Base-by-base conservation (phyloP, 768 basidiomycete genomes). In the Leccinum subgranulosum region DNA sequence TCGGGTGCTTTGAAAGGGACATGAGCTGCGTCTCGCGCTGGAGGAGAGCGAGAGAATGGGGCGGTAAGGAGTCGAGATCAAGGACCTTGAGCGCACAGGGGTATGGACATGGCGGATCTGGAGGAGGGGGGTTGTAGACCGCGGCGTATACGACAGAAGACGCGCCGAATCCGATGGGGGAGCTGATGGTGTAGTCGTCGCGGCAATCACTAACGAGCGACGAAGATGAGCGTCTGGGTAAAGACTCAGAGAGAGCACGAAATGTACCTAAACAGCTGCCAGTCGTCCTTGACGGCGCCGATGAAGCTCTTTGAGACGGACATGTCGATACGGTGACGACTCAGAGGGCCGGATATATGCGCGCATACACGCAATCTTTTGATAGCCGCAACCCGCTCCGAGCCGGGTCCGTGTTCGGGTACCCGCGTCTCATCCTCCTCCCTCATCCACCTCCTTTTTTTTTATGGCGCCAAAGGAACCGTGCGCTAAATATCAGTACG, bases 1-100 rank as follows among this genome's bases (percentile, higher is more conserved):
- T 93, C n/a, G 92, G 91, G 59, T 94, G 93, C 65, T 95, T 95
- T 11, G 86, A 89, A 6, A 95, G 81, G 2, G 91, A 92, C 93
- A 95, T 95, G 34, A 95, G 79, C 49, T 90, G 90, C 0, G 94
- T 94, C 74, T 96, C 93, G 51, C 90, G 81, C 64, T 87, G 86
- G 17, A 93, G 79, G 23, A 91, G 84, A 8, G 80, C 76, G n/a
- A 93, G 77, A 0, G 90, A 84, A 43, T 79, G 79, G 0, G 79
- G 87, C 0, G 88, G 85, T 36, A 95, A 81, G 14, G 82, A 77
- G 69, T 95, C 92, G 46, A 95, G 84, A 69, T 94, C 91, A 45
- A 94, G 81, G 47, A 97, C 92, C 75, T 97, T 97, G 66, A 95
- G 81, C 0, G 93, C 89, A 65, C 89, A 90, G 17, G 87, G 80